Percentiles rank a stretch among this genome's conserved stretches.
phyloP scores from a whole-genome alignment of 345 rosid genomes.

The Sonneratia alba region DNA sequence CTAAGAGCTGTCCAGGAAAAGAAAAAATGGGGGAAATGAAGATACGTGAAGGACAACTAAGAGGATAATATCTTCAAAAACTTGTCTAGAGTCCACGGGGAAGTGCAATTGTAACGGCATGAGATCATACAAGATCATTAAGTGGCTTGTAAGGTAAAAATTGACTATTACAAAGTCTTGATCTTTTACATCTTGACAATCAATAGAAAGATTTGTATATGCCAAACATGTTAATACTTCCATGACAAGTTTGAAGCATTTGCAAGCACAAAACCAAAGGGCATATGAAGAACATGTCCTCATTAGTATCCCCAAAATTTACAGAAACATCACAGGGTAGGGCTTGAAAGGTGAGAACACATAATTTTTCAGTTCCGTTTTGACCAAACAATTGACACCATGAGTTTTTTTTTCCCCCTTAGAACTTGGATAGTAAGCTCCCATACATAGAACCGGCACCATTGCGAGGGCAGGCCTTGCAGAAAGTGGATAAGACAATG shows the following conservation, averaged over 20 bases:
- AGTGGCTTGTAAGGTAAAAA: too few species aligned
- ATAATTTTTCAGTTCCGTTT: not conserved
- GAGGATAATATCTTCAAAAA: not conserved
- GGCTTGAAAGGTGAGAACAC: not conserved
- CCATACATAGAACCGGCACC: not conserved
- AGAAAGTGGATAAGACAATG: not conserved
- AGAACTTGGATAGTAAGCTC: not conserved
- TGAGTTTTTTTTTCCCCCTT: too few species aligned
- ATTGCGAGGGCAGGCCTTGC: not conserved
- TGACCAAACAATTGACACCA: not conserved
- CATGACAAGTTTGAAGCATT: not conserved
- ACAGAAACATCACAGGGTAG: not conserved
- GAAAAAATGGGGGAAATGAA: not conserved
- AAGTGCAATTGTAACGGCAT: not conserved
- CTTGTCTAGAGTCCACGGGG: not conserved
- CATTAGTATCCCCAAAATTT: not conserved
- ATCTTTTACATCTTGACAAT: too few species aligned
- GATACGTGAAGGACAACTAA: not conserved
- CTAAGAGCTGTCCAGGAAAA: slow-evolving; percentile 36
- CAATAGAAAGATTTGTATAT: not conserved
- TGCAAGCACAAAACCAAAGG: not conserved
- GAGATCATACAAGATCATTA: not conserved
- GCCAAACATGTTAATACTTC: not conserved
- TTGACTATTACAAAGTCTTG: too few species aligned
- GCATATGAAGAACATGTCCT: not conserved